A percentile compares a stretch with the other conserved stretches of the same genome.
These are phyloP conservation scores for Fusarium sp. DNA, from an alignment of 2,329 filamentous ascomycete species.

Conservation along the genomic window DNA sequence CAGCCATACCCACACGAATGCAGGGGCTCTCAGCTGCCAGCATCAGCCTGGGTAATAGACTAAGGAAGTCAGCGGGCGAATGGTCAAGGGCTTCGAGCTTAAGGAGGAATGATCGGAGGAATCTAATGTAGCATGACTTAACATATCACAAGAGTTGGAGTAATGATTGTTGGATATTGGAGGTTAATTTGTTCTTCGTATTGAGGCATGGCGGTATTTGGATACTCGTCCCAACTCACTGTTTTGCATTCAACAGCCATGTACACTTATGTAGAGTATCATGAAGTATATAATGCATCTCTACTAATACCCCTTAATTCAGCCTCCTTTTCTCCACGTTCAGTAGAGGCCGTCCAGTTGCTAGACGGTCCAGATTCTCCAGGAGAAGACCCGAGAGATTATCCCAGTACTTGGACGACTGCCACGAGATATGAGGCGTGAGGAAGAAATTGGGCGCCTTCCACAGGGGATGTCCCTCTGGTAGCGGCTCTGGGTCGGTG, in stretches of 20 bases:
- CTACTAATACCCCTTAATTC: neutral
- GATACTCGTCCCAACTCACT: neutral
- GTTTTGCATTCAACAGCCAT: neutral
- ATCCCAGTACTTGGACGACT: conserved; percentile 42
- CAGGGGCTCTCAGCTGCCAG: conserved; percentile 50
- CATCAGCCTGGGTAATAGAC: conserved; percentile 59
- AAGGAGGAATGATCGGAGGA: conserved; percentile 46
- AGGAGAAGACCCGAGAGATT: conserved; percentile 43
- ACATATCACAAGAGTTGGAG: conserved; percentile 5
- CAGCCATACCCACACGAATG: conserved; percentile 36
- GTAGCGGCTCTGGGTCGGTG: conserved; percentile 77
- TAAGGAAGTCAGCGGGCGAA: conserved; percentile 60
- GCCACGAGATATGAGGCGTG: conserved; percentile 53
- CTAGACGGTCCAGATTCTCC: conserved; percentile 44
- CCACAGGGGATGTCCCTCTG: conserved; percentile 72
- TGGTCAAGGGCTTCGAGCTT: conserved; percentile 59
- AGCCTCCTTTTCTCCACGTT: conserved; percentile 32
- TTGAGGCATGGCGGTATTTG: neutral
- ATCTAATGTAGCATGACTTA: conserved; percentile 14
- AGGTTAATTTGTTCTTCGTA: neutral
- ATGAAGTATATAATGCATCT: neutral
- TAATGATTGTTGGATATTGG: neutral
- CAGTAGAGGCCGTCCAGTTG: conserved; percentile 42
- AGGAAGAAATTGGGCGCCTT: conserved; percentile 72
- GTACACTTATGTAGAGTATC: neutral